Evolutionary conservation across 768 basidiomycete genomes (phyloP), one percentile per base, ranked within the genome.

Genomic region (Phaeotremella fagi): DNA sequence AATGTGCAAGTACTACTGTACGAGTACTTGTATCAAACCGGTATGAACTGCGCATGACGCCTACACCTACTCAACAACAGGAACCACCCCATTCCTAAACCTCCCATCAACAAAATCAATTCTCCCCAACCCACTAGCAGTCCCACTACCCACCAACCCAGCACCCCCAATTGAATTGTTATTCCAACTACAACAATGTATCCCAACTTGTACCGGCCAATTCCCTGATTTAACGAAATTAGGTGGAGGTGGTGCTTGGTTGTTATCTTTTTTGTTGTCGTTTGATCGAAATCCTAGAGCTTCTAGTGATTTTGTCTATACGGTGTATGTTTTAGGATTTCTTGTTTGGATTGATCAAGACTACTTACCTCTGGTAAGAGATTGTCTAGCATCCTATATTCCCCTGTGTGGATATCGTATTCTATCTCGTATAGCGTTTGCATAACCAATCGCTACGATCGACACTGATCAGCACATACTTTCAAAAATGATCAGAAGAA

Each of bases 311-410:
- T 42, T 37, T 12, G 18, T 36, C 12, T 48, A 18, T 31, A n/a
- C n/a, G n/a, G n/a, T n/a, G n/a, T n/a, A n/a, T n/a, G n/a, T 49
- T n/a, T 12, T 33, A 43, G 11, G 31, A 15, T 22, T 22, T 42
- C n/a, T 28, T 38, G 14, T 16, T 27, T 4, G n/a, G 46, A 22
- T 3, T 22, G 7, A 18, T 6, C 2, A 14, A 16, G 31, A 33
- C 9, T 7, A 52, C 64, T 53, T 29, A 77, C 90, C 75, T 84
- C 82, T 1, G 91, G 88, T 5, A 86, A 72, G 61, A 94, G 84
- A 22, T 82, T 81, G 53, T 98, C 94, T n/a, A 91, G 75, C 84
- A 97, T 89, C 22, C 92, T 79, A 68, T 82, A 90, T 54, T 88
- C 82, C 20, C 82, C 82, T 0, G 81, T 82, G 5, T 79, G 81